Base-by-base conservation (phyloP, 1,139 yeast species). In the Hyphopichia khmerensis region DNA sequence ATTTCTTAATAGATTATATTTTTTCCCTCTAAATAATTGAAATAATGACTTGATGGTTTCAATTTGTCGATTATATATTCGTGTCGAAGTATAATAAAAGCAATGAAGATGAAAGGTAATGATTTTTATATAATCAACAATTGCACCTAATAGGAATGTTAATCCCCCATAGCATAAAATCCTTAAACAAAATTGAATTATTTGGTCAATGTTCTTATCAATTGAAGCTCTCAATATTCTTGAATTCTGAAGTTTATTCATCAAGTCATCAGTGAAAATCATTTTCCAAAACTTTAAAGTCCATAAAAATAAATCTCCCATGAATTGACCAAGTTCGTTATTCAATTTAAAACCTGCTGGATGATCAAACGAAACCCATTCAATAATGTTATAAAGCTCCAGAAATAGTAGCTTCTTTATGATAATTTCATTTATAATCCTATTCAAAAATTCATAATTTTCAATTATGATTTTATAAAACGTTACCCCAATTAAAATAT, bases 341-440 rank as follows among this genome's bases (percentile, higher is more conserved):
- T 95, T 95, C 44, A 95, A 75, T 57, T 95, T 95, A 56, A 95
- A 82, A 2, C 99, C 99, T 9, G 95, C 96, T 0, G 99, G 99
- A 59, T 93, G 87, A 50, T 67, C 48, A 14, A 79, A 79, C 67
- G 91, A 89, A 30, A 95, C 72, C 95, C 96, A 87, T 2, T 70
- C 52, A 11, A 91, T 81, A 27, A 85, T 63, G 2, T 59, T 52
- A 33, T 73, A 67, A 40, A 85, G 64, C 16, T 65, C 63, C 16
- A 49, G 43, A 43, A 62, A 67, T 11, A 72, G 48, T 6, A 72
- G 41, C 13, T 54, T 52, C 16, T 64, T 55, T 2, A 77, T 64
- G 8, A 82, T 46, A 1, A 56, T 40, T 19, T 62, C 56, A 36
- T 74, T 72, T 34, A 80, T 59, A 26, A 64, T 55, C 0, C 50